phyloP scores from a whole-genome alignment of 371 early-diverging fungal genomes.

The Entomophthora muscae region DNA sequence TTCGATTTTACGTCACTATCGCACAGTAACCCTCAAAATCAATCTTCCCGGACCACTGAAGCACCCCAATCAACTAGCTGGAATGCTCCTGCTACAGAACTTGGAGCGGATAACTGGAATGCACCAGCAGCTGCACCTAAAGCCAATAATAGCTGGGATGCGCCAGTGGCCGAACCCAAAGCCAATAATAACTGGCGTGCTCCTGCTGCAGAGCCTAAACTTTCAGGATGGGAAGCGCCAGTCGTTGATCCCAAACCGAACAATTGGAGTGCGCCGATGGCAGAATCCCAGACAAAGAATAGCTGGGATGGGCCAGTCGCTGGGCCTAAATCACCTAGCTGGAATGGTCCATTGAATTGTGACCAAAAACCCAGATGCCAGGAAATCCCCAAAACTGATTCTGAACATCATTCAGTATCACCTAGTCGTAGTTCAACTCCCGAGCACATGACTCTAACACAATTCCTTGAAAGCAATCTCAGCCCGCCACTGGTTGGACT shows the following conservation, averaged over 20 bases:
- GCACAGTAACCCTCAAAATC: neutral
- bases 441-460: neutral
- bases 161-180: neutral
- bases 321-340: neutral
- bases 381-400: too few relatives aligned
- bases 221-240: neutral
- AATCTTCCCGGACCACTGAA: neutral
- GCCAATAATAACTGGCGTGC: neutral
- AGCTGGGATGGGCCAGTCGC: neutral
- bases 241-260: neutral
- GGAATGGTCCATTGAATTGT: neutral
- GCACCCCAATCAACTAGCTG: neutral
- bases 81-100: neutral
- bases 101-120: neutral
- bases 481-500: neutral
- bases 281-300: neutral
- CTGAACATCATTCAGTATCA: too few relatives aligned
- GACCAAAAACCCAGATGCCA: neutral
- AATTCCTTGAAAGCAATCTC: neutral
- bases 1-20: neutral
- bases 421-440: too few relatives aligned
- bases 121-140: neutral
- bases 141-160: neutral
- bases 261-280: neutral
- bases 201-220: neutral